Evolutionary conservation across 2,329 filamentous ascomycete genomes (phyloP).

Genomic region (Arthrocladium fulminans): DNA sequence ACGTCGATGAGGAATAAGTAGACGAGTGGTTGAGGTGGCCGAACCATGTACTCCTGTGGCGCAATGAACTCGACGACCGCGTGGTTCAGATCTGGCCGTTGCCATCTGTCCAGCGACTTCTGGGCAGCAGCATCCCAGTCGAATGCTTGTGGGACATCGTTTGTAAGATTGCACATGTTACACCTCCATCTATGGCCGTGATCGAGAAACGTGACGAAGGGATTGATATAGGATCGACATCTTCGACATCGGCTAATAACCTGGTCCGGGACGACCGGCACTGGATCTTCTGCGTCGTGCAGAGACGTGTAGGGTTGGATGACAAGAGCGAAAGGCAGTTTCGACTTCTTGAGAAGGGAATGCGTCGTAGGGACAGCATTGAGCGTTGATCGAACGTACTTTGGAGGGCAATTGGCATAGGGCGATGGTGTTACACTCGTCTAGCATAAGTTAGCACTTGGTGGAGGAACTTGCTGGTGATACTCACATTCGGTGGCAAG

Average conservation of each 20-base stretch:
- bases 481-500: slow-evolving; percentile 79
- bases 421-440: slow-evolving; percentile 85
- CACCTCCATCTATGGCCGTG: slow-evolving; percentile 97
- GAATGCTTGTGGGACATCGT: slow-evolving; percentile 97
- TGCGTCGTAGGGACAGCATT: slow-evolving; percentile 90
- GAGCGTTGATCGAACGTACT: slow-evolving; percentile 90
- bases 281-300: slow-evolving; percentile 82
- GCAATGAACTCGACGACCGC: slow-evolving; percentile 96
- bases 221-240: slow-evolving; percentile 96
- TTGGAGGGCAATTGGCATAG: slow-evolving; percentile 80
- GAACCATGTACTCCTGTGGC: slow-evolving; percentile 98
- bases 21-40: slow-evolving; percentile 87
- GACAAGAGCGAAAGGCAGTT: slow-evolving; percentile 86
- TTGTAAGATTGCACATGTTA: slow-evolving; percentile 99
- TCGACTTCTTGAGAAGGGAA: slow-evolving; percentile 91
- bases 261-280: slow-evolving; percentile 91
- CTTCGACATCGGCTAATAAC: slow-evolving; percentile 93
- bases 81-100: slow-evolving; percentile 86
- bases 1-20: slow-evolving; percentile 95
- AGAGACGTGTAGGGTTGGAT: slow-evolving; percentile 93
- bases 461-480: background rate
- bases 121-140: slow-evolving; percentile 94
- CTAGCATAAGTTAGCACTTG: slow-evolving; percentile 45
- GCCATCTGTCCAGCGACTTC: slow-evolving; percentile 85
- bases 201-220: slow-evolving; percentile 91